Percentiles rank a stretch among this genome's conserved stretches.
Evolutionary conservation across 805 yeast species (phyloP).

Genomic region (Cyberlindnera petersonii): DNA sequence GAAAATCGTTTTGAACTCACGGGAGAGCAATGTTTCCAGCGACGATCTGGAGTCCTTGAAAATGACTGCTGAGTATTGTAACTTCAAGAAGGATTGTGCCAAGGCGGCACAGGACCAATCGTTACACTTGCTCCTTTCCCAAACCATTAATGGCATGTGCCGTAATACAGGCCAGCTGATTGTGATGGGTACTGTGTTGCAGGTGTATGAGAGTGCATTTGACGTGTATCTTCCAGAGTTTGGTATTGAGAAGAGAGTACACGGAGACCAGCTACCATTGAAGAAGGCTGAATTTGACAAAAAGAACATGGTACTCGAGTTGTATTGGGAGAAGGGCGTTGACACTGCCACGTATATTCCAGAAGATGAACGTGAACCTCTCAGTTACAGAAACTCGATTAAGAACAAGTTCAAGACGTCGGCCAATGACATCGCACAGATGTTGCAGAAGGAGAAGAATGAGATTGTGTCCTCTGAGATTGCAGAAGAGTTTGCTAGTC

Average conservation of each 20-base stretch:
- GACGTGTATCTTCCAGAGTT: slow-evolving; percentile 90
- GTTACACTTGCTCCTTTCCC: slow-evolving; percentile 78
- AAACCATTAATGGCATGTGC: slow-evolving; percentile 72
- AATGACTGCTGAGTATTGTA: slow-evolving; percentile 86
- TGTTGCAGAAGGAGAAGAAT: slow-evolving; percentile 33
- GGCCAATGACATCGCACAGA: slow-evolving; percentile 64
- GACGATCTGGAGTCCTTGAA: slow-evolving; percentile 68
- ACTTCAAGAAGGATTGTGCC: slow-evolving; percentile 93
- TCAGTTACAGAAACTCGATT: slow-evolving; percentile 72
- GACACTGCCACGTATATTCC: slow-evolving; percentile 91
- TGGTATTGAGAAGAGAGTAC: slow-evolving; percentile 94
- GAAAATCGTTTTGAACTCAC: slow-evolving; percentile 50
- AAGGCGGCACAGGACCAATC: slow-evolving; percentile 92
- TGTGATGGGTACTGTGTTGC: slow-evolving; percentile 81
- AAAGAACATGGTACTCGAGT: slow-evolving; percentile 59
- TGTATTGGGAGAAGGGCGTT: slow-evolving; percentile 89
- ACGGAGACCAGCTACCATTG: slow-evolving; percentile 93
- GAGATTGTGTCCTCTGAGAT: slow-evolving; percentile 36
- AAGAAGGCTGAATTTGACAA: slow-evolving; percentile 90
- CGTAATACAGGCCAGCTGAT: slow-evolving; percentile 74
- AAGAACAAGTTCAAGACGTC: slow-evolving; percentile 75
- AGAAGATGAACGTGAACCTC: slow-evolving; percentile 77
- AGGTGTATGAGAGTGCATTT: slow-evolving; percentile 93
- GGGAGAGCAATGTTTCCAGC: slow-evolving; percentile 3
- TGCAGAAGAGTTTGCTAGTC: slow-evolving; percentile 41